A percentile compares a stretch with the other conserved stretches of the same genome.
phyloP scores from a whole-genome alignment of 345 rosid species.

The Brassica cretica region DNA sequence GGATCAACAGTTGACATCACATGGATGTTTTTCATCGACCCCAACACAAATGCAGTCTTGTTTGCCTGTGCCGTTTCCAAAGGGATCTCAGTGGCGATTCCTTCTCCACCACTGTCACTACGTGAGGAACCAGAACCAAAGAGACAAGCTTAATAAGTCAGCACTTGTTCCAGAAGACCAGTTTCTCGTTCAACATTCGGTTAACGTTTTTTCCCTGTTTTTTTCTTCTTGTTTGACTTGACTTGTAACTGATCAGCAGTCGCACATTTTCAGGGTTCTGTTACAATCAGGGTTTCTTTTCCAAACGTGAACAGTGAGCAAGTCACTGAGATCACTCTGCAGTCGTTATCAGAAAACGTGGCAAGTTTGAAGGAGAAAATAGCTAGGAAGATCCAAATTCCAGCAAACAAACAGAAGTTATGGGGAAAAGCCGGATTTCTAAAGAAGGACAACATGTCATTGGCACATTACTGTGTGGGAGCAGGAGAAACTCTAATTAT shows the following conservation, averaged over 20 bases:
- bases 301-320: conserved; percentile 67
- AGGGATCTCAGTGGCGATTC: conserved; percentile 72
- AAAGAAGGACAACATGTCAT: conserved; percentile 45
- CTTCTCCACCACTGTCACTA: conserved; percentile 79
- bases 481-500: conserved; percentile 61
- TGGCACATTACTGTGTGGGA: conserved; percentile 78
- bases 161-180: neutral
- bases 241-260: neutral
- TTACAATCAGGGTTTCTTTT: neutral
- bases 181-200: conserved; percentile 21
- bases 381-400: conserved; percentile 78
- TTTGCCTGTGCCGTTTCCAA: conserved; percentile 69
- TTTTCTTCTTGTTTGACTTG: neutral
- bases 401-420: conserved; percentile 15
- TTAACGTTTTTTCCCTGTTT: conserved; percentile 30
- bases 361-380: conserved; percentile 91
- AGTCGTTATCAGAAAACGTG: conserved; percentile 70
- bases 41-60: conserved; percentile 47
- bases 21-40: conserved; percentile 33
- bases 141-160: neutral
- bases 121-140: neutral
- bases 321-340: conserved; percentile 66
- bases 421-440: neutral
- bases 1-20: conserved; percentile 43
- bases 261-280: neutral